A percentile compares a stretch with the other conserved stretches of the same genome.
Evolutionary conservation across 2,329 filamentous ascomycete species (phyloP).

Genomic region (Paraphaeosphaeria minitans): DNA sequence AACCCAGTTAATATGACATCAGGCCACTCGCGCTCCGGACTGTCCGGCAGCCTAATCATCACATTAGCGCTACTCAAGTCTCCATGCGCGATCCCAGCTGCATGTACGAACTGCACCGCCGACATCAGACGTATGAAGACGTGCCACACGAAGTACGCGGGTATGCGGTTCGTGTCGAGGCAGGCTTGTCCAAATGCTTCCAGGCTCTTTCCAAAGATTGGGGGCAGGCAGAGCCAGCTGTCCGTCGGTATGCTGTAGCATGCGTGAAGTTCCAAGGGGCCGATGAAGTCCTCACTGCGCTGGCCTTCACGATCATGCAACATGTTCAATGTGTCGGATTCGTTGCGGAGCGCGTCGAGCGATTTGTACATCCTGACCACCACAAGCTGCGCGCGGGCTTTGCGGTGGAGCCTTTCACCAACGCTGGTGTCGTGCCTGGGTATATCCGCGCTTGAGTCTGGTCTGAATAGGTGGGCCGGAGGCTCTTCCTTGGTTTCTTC

Average conservation of each 20-base stretch:
- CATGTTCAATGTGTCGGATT: neutral
- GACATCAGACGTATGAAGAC: constrained; percentile 18
- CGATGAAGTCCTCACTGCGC: constrained; percentile 4
- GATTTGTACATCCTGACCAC: constrained; percentile 8
- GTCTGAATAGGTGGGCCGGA: neutral
- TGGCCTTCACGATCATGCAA: neutral
- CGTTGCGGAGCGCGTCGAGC: neutral
- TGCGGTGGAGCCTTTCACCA: neutral
- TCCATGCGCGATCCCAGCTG: constrained; percentile 10
- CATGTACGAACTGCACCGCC: constrained; percentile 13
- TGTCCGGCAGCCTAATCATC: constrained; percentile 11
- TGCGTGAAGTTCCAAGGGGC: neutral
- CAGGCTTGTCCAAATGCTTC: constrained; percentile 12
- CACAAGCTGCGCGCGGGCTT: constrained; percentile 1
- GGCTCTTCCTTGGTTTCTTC: neutral
- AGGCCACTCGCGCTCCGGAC: constrained; percentile 18
- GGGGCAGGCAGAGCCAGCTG: constrained; percentile 14
- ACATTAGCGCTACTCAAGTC: constrained; percentile 12
- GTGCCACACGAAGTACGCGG: constrained; percentile 21
- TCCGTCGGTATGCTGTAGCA: constrained; percentile 6
- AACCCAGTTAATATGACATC: constrained; percentile 19
- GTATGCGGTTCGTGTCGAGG: neutral
- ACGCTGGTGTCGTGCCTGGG: neutral
- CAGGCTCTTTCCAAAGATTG: constrained; percentile 20
- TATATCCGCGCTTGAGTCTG: neutral